Evolutionary conservation across 2,329 filamentous ascomycete genomes (phyloP), one percentile per base, ranked within the genome.

Genomic region (Hypoxylon sp.): DNA sequence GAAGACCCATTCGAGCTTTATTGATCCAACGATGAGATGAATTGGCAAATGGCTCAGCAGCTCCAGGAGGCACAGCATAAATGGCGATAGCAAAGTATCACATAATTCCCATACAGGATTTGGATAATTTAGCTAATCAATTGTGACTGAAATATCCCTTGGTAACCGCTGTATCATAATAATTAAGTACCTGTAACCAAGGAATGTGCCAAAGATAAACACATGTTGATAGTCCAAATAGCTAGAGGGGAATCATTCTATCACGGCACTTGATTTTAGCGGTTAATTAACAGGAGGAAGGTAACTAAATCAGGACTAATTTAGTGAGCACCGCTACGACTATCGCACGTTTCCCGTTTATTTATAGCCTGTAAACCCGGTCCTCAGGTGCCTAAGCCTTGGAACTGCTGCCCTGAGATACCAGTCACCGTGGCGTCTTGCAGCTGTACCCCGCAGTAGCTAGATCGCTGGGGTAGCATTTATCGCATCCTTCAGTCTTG

Each of bases 21-120:
- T 22, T 11, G 20, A 35, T 37, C 10, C 37, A 17, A n/a, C 2
- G 37, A 42, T 17, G 7, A 6, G n/a, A 3, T 17, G 37, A 8
- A 42, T 42, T 42, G 3, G 37, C 37, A 20, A 14, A 37, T 31
- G 51, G 51, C 51, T 25, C 35, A n/a, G 35, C 40, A 20, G 51
- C 51, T n/a, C n/a, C 7, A 6, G 13, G 35, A 30, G 51, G 35
- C 51, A 55, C 51, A 30, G 51, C 35, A 42, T 7, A n/a, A 30
- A 55, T 27, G 27, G 2, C 6, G 20, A 37, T 37, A 25, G 27
- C 33, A 27, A 35, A 11, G 31, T 17, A 25, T 53, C 37, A 53
- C 31, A 53, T 53, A 35, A 35, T 20, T 53, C n/a, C 35, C 17
- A 8, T 27, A 20, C 5, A 13, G 13, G 4, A 2, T 37, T 37